Base-by-base conservation (phyloP, 139 green algal species). In the Microglena sp. region DNA sequence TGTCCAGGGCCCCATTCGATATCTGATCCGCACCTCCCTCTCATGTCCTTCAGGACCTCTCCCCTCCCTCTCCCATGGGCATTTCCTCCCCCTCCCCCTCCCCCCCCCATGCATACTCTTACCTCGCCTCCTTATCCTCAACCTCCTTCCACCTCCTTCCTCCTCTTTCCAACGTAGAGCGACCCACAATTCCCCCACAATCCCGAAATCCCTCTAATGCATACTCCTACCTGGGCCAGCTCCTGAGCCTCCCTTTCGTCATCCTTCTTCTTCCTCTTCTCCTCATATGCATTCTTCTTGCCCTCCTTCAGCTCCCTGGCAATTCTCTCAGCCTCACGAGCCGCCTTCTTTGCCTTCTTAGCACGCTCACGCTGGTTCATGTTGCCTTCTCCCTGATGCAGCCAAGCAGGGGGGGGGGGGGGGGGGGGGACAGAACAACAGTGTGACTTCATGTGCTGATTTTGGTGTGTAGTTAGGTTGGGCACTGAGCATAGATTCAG, bases 201-300 rank as follows among this genome's bases (percentile, higher is more conserved):
- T 21, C 22, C 33, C 18, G 58, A 31, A 4, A 24, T n/a, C 6
- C 7, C 22, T 35, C 36, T 22, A 24, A 45, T 24, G 7, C 56
- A 63, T 26, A 8, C 35, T 24, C 63, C 32, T 31, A 84, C 85
- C 70, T 90, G 80, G 7, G 79, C 81, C 4, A 55, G 63, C 69
- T 91, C 82, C 62, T 64, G 68, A 2, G 81, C 85, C 50, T 94
- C 86, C 1, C 81, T 69, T 56, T 87, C 79, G 3, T 73, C 84
- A 22, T 92, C 85, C 32, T 75, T 76, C 4, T 69, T 67, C 0
- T 56, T 29, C 7, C 82, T 70, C 31, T 62, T 67, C 31, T 82
- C 77, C 8, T 89, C 80, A 54, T 93, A 93, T 0, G 70, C 70
- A 62, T 75, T 80, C 29, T 33, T 33, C 40, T 75, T 75, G 60